phyloP scores from a whole-genome alignment of 2,329 filamentous ascomycete genomes.

The Pseudohalonectria lignicola region DNA sequence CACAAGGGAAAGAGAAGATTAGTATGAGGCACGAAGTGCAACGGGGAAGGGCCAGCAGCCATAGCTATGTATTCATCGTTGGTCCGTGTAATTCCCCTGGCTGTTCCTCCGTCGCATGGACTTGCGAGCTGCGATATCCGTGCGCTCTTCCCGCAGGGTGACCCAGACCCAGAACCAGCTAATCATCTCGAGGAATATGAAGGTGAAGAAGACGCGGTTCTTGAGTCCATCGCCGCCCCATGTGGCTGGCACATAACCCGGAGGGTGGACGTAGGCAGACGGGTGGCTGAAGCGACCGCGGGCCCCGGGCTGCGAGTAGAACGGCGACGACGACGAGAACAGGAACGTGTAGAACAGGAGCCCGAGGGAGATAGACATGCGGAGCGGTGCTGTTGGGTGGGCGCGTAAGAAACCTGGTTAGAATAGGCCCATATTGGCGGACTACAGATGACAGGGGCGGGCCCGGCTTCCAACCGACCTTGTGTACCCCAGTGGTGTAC shows the following conservation, averaged over 20 bases:
- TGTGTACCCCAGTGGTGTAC: slow-evolving; percentile 57
- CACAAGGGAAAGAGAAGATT: too few species aligned
- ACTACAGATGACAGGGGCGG: slow-evolving; percentile 7
- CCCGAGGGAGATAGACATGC: slow-evolving; percentile 49
- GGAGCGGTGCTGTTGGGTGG: slow-evolving; percentile 42
- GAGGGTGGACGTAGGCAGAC: slow-evolving; percentile 18
- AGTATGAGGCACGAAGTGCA: too few species aligned
- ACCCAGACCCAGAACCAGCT: slow-evolving; percentile 82
- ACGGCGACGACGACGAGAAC: slow-evolving; percentile 39
- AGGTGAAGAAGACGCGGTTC: slow-evolving; percentile 77
- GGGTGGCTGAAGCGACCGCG: slow-evolving; percentile 24
- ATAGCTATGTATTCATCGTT: too few species aligned
- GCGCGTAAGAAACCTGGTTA: slow-evolving; percentile 12
- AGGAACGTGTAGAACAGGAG: slow-evolving; percentile 55
- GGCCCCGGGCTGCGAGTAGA: slow-evolving; percentile 26
- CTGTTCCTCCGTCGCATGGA: slow-evolving; percentile 17
- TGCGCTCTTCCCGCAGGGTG: slow-evolving; percentile 56
- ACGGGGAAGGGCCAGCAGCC: too few species aligned
- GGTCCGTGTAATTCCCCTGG: not conserved
- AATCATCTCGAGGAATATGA: slow-evolving; percentile 72
- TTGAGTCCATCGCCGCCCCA: slow-evolving; percentile 60
- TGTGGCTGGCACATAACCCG: slow-evolving; percentile 23
- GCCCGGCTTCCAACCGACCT: slow-evolving; percentile 46
- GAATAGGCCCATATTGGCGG: too few species aligned
- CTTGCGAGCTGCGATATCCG: slow-evolving; percentile 27